Conservation (phyloP, 495 filamentous ascomycete genomes). For the Xanthoparmelia taractica region DNA sequence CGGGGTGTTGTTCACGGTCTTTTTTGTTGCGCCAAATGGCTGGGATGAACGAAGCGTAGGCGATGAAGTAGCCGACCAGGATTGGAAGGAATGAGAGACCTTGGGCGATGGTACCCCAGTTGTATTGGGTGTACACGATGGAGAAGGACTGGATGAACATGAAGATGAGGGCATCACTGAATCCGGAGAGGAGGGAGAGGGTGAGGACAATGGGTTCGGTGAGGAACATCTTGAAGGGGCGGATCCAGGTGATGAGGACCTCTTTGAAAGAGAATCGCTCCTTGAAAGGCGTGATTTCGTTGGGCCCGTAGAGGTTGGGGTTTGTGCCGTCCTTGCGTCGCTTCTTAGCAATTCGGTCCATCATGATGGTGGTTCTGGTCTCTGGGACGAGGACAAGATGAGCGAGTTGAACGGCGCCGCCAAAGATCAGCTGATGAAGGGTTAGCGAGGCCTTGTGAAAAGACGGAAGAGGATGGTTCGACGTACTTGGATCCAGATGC, state of each 20-base stretch:
- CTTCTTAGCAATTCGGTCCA: constrained; percentile 52
- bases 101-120: constrained; percentile 42
- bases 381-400: constrained; percentile 51
- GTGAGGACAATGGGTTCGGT: constrained; percentile 55
- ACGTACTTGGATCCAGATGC: constrained; percentile 42
- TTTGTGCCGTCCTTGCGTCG: constrained; percentile 44
- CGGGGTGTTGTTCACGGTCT: constrained; percentile 41
- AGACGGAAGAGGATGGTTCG: not conserved
- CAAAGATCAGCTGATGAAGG: constrained; percentile 46
- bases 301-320: constrained; percentile 55
- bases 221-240: constrained; percentile 56
- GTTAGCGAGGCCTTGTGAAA: not conserved
- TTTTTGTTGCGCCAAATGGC: constrained; percentile 46
- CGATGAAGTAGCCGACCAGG: constrained; percentile 53
- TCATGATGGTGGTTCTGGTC: constrained; percentile 51
- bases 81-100: constrained; percentile 54
- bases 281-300: constrained; percentile 51
- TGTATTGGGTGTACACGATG: constrained; percentile 53
- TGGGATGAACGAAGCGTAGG: constrained; percentile 47
- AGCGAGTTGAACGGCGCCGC: constrained; percentile 45
- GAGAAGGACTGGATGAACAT: constrained; percentile 58
- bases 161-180: constrained; percentile 58
- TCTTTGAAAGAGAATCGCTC: constrained; percentile 53
- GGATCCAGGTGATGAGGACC: constrained; percentile 47
- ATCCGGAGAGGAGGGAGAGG: constrained; percentile 51